Evolutionary conservation across 805 yeast species (phyloP).

Genomic region (Kuraishia borneana): DNA sequence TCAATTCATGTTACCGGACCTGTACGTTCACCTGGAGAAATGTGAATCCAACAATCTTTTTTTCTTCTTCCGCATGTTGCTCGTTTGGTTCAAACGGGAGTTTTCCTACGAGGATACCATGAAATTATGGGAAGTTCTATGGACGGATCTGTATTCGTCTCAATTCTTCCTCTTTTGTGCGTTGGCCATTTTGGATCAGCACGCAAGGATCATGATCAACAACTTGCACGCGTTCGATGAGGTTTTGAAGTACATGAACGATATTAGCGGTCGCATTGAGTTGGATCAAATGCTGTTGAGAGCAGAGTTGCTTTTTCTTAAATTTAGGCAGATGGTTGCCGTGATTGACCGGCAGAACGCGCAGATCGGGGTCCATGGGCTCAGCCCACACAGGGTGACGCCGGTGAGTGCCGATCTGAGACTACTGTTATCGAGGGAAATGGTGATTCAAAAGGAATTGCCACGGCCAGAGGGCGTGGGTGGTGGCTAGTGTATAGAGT

Average conservation of each 20-base stretch:
- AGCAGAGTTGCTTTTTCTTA: conserved; percentile 71
- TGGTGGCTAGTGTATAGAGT: conserved; percentile 8
- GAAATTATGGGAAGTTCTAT: conserved; percentile 83
- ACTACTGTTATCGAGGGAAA: conserved; percentile 43
- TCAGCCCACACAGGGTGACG: conserved; percentile 6
- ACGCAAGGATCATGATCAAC: conserved; percentile 65
- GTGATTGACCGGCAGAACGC: conserved; percentile 48
- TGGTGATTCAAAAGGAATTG: conserved; percentile 54
- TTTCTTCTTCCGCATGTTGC: conserved; percentile 88
- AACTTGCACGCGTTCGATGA: conserved; percentile 79
- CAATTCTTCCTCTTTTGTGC: conserved; percentile 87
- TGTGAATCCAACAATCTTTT: conserved; percentile 87
- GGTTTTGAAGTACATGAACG: conserved; percentile 87
- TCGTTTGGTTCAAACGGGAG: conserved; percentile 94
- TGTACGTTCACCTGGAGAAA: conserved; percentile 72
- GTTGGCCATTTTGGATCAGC: conserved; percentile 79
- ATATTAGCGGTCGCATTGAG: conserved; percentile 66
- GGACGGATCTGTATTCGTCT: conserved; percentile 79
- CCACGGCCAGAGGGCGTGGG: conserved; percentile 14
- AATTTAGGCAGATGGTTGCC: conserved; percentile 71
- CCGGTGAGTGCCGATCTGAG: conserved; percentile 44
- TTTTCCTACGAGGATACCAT: conserved; percentile 68
- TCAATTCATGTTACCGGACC: conserved; percentile 81
- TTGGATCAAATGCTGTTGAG: conserved; percentile 71
- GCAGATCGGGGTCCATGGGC: conserved; percentile 9